Evolutionary conservation across 306 rosid genomes (phyloP).

Genomic region (Adenanthera pavonina): DNA sequence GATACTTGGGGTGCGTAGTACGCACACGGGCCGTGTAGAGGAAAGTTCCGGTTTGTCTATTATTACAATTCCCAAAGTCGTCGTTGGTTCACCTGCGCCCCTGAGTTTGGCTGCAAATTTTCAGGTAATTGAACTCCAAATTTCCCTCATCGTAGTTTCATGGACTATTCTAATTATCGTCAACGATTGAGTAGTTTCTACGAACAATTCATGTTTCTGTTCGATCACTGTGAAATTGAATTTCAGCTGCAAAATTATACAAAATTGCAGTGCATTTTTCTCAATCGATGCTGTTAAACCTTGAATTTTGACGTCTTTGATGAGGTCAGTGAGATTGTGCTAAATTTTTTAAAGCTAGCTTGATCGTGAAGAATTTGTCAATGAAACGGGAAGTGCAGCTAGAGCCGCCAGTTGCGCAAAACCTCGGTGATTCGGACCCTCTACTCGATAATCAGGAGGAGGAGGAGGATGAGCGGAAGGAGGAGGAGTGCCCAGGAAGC

Average conservation of each 20-base stretch:
- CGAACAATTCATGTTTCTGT: neutral
- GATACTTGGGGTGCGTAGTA: neutral
- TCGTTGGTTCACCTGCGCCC: neutral
- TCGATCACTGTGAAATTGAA: conserved; percentile 3
- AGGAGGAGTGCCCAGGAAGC: conserved; percentile 51
- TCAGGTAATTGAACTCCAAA: conserved; percentile 2
- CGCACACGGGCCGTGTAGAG: neutral
- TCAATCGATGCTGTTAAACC: neutral
- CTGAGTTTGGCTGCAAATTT: neutral
- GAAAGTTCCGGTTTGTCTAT: neutral
- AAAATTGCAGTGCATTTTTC: neutral
- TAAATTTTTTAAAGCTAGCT: conserved; percentile 48
- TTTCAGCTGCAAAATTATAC: neutral
- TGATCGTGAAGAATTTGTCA: conserved; percentile 39
- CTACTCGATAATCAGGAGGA: conserved; percentile 62
- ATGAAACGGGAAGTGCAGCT: conserved; percentile 95
- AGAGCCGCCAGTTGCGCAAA: conserved; percentile 57
- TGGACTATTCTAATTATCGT: neutral
- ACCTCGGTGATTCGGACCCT: conserved; percentile 86
- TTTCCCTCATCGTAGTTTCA: neutral
- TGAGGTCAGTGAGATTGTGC: conserved; percentile 32
- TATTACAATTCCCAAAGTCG: neutral
- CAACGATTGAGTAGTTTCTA: neutral
- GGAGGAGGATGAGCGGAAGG: conserved; percentile 7
- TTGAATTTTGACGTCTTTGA: conserved; percentile 14